Evolutionary conservation across 2,329 filamentous ascomycete species (phyloP), one percentile per base, ranked within the genome.

Genomic region (Cytospora piceicola): DNA sequence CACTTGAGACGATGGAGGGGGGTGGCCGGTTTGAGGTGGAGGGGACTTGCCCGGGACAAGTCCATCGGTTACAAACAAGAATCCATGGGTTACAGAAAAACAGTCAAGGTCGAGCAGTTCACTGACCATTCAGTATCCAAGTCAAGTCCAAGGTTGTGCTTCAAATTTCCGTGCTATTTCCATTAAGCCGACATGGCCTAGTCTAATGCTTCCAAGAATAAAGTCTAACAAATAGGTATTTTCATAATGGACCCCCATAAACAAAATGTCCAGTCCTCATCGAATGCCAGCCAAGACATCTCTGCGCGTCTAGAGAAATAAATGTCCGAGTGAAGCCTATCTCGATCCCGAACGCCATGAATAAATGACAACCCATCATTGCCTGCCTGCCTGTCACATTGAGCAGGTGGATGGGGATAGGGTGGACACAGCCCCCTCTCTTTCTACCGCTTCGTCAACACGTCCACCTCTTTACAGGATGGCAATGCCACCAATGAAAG

Each of bases 401-500:
- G 42, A 34, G n/a, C 59, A n/a, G 22, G 27, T 58, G 34, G n/a
- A 29, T 5, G 34, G 51, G 34, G 11, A 14, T 36, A 12, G 14
- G 36, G n/a, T 39, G 61, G 61, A 63, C 56, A 36, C 56, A 42
- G 27, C 57, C 56, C 63, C n/a, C 30, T 34, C 30, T 29, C 29
- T 32, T 36, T n/a, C n/a, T 51, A 20, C 3, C 14, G 9, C 51
- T 27, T 54, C n/a, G 30, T 24, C 55, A 42, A 11, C 14, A 12
- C 29, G 30, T 49, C 6, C 39, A 42, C 34, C 46, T 42, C 24
- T 51, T 34, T 63, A 67, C 59, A 67, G 59, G 39, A 59, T 52
- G 17, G 61, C 54, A 49, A 67, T 59, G 27, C 66, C 66, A 20
- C 66, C 66, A 15, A 67, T 58, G 63, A 67, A 66, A 32, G 63